Evolutionary conservation across 768 basidiomycete species (phyloP).

Genomic region (Trametes sanguinea): DNA sequence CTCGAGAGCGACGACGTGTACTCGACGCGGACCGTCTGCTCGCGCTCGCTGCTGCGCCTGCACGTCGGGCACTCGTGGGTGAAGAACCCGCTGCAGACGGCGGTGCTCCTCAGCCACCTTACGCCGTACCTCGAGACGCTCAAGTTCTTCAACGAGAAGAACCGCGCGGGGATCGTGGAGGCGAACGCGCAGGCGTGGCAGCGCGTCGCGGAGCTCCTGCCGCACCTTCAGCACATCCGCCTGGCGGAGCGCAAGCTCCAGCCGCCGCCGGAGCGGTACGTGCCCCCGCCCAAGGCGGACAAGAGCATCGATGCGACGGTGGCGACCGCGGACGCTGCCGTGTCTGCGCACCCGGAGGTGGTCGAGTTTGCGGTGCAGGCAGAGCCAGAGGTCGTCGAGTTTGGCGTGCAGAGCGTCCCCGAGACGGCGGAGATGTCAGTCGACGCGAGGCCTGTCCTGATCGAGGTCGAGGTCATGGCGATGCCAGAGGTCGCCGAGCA

Average conservation of each 20-base stretch:
- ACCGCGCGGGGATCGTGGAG: slow-evolving; percentile 69
- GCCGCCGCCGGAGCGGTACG: slow-evolving; percentile 29
- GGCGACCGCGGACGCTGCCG: slow-evolving; percentile 40
- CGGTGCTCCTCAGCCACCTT: slow-evolving; percentile 76
- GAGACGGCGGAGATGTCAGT: slow-evolving; percentile 43
- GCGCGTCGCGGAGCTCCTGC: slow-evolving; percentile 64
- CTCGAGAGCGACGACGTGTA: slow-evolving; percentile 48
- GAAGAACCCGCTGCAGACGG: slow-evolving; percentile 64
- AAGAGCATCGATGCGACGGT: slow-evolving; percentile 58
- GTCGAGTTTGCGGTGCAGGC: slow-evolving; percentile 41
- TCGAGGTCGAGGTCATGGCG: slow-evolving; percentile 50
- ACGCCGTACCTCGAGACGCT: slow-evolving; percentile 69
- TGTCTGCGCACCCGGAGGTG: slow-evolving; percentile 43
- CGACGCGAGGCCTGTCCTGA: slow-evolving; percentile 53
- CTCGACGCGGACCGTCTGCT: slow-evolving; percentile 50
- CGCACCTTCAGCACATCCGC: slow-evolving; percentile 71
- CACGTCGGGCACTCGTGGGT: slow-evolving; percentile 79
- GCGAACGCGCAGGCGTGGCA: slow-evolving; percentile 71
- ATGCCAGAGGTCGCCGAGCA: slow-evolving; percentile 37
- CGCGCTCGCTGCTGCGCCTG: slow-evolving; percentile 66
- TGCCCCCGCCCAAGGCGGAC: slow-evolving; percentile 37
- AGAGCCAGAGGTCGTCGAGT: slow-evolving; percentile 38
- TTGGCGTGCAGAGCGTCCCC: slow-evolving; percentile 44
- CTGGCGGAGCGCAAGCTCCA: slow-evolving; percentile 55
- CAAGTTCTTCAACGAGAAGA: slow-evolving; percentile 80